Conservation (phyloP, 768 basidiomycete genomes). For the Suillus placidus region DNA sequence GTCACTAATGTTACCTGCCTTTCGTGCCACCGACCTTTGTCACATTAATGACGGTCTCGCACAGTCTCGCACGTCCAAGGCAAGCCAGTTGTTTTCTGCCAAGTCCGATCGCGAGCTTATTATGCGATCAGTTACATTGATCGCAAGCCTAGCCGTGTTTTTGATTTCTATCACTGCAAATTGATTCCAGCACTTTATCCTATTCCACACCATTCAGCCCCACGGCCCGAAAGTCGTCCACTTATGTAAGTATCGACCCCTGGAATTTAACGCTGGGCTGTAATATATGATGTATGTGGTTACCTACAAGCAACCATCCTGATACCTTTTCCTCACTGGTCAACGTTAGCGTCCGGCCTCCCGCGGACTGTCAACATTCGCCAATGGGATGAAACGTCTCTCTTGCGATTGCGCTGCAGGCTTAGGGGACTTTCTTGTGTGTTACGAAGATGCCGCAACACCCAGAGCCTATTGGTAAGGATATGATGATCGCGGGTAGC, state of each 20-base stretch:
- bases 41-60: background rate
- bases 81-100: background rate
- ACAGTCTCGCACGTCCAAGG: background rate
- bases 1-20: background rate
- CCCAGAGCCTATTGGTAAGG: background rate
- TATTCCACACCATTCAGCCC: background rate
- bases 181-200: background rate
- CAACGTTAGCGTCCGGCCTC: background rate
- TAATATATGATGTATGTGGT: background rate
- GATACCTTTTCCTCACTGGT: background rate
- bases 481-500: background rate
- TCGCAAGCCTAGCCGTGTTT: background rate
- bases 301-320: background rate
- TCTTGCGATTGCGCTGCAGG: background rate
- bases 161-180: background rate
- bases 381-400: background rate
- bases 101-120: background rate
- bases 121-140: background rate
- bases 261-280: background rate
- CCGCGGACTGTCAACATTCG: background rate
- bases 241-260: background rate
- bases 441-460: background rate
- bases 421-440: background rate
- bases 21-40: background rate
- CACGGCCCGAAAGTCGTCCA: no score